These are phyloP conservation scores for Lactifluus pinguis DNA, from an alignment of 768 basidiomycete genomes.

Conservation along the genomic window DNA sequence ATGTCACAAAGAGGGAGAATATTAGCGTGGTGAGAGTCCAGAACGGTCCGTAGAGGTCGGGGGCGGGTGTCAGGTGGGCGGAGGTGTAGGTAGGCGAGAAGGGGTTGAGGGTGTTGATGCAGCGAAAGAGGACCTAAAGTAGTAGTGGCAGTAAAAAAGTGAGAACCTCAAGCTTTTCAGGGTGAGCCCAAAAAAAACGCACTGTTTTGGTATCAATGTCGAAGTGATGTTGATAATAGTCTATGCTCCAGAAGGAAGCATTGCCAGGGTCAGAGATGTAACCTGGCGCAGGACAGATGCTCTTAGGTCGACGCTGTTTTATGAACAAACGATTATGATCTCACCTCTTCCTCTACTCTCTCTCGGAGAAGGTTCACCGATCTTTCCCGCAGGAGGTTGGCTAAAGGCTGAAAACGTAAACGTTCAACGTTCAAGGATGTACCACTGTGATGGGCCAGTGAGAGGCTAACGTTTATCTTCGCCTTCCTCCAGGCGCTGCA, in stretches of 20 bases:
- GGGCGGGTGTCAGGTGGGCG: constrained; percentile 52
- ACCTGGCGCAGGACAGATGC: constrained; percentile 31
- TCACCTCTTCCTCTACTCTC: constrained; percentile 10
- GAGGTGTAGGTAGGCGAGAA: constrained; percentile 53
- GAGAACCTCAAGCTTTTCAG: too few relatives aligned
- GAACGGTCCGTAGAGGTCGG: constrained; percentile 86
- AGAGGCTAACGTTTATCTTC: constrained; percentile 1
- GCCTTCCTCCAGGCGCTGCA: constrained; percentile 45
- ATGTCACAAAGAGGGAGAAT: constrained; percentile 87
- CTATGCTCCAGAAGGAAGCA: constrained; percentile 58
- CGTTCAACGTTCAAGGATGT: not conserved
- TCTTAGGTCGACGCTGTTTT: not conserved
- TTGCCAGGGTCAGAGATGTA: constrained; percentile 51
- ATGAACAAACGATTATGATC: not conserved
- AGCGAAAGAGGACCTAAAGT: constrained; percentile 64
- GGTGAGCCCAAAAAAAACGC: constrained; percentile 11
- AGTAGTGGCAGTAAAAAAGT: too few relatives aligned
- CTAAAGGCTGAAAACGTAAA: constrained; percentile 1
- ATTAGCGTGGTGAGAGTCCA: constrained; percentile 97
- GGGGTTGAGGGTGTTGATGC: constrained; percentile 74
- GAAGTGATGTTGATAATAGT: constrained; percentile 84
- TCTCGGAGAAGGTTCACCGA: too few relatives aligned
- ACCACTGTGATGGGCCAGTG: too few relatives aligned
- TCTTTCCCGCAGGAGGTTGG: constrained; percentile 4
- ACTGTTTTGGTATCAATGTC: constrained; percentile 80